Evolutionary conservation across 345 rosid species (phyloP), one percentile per base, ranked within the genome.

Genomic region (Garcia nutans): DNA sequence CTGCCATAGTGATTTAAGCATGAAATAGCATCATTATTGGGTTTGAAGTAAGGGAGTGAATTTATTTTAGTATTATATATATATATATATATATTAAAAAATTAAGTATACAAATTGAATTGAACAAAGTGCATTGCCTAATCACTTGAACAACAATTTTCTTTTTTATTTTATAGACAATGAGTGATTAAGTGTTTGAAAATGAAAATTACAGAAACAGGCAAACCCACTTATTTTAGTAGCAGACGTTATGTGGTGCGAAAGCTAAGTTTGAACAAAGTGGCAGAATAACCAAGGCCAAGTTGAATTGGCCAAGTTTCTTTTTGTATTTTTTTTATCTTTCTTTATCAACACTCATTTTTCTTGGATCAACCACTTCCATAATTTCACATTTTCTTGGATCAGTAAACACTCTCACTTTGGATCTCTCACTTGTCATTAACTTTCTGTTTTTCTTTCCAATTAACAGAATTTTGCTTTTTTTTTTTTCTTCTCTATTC

Each of bases 341-440:
- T 56, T 22, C 31, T 68, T 66, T 55, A 76, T 71, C 65, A 80
- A 19, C 57, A 55, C 20, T 62, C 66, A 65, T 57, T 77, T 37
- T 37, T 66, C 73, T 82, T 80, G 83, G 82, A 84, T 79, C 85
- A 52, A 76, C 70, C 83, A 49, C 75, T 57, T 28, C 57, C 12
- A 31, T 61, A 37, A 37, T 37, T 33, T 3, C 23, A 42, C 11
- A 17, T 64, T 31, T 79, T 31, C 78, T 82, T 52, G 83, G 74
- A 79, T 79, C 85, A 52, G 62, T 74, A 67, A 76, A 22, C 2
- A 31, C 16, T 71, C 42, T 78, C 71, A 4, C 41, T 37, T 81
- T 76, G 86, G 84, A 81, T 83, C 81, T 28, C 73, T 72, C 77
- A 60, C 62, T 67, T 2, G 12, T 31, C 55, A 31, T 47, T 47